Percentiles rank a stretch among this genome's conserved stretches.
Evolutionary conservation across 805 yeast genomes (phyloP).

Genomic region (Wickerhamomyces pijperi): DNA sequence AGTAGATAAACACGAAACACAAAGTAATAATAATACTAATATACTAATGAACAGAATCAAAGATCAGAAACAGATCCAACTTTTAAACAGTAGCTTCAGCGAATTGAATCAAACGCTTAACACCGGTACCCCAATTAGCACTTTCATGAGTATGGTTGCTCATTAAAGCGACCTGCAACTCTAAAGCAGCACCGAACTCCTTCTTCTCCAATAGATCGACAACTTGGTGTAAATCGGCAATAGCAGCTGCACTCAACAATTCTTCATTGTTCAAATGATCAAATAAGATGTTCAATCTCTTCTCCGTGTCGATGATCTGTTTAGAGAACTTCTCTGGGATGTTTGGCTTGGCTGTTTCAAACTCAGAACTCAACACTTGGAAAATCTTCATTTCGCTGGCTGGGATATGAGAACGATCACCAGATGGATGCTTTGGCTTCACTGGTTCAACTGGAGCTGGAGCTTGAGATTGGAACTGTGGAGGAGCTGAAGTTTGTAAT

Average conservation of each 20-base stretch:
- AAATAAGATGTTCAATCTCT: conserved; percentile 65
- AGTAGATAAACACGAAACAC: not conserved
- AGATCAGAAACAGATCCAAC: too few species aligned
- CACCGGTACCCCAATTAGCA: conserved; percentile 90
- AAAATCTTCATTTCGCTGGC: conserved; percentile 46
- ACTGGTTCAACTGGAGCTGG: conserved; percentile 9
- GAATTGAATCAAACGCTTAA: conserved; percentile 78
- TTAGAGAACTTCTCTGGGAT: conserved; percentile 65
- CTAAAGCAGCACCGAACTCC: conserved; percentile 50
- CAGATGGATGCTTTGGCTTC: conserved; percentile 35
- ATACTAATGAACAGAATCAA: not conserved
- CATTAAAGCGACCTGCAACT: conserved; percentile 45
- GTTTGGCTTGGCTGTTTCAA: conserved; percentile 55
- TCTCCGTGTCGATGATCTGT: conserved; percentile 73
- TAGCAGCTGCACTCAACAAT: conserved; percentile 44
- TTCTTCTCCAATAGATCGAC: conserved; percentile 36
- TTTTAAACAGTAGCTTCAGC: conserved; percentile 25
- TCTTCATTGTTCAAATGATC: conserved; percentile 71
- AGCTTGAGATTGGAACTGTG: too few species aligned
- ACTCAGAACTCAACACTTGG: conserved; percentile 39
- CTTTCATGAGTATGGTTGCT: conserved; percentile 59
- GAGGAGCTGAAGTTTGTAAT: conserved; percentile 6
- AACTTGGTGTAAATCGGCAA: conserved; percentile 40
- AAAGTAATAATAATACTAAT: too few species aligned
- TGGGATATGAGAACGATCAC: conserved; percentile 62